Evolutionary conservation across 31 red algal species (phyloP).

Genomic region (Porphyra umbilicalis): DNA sequence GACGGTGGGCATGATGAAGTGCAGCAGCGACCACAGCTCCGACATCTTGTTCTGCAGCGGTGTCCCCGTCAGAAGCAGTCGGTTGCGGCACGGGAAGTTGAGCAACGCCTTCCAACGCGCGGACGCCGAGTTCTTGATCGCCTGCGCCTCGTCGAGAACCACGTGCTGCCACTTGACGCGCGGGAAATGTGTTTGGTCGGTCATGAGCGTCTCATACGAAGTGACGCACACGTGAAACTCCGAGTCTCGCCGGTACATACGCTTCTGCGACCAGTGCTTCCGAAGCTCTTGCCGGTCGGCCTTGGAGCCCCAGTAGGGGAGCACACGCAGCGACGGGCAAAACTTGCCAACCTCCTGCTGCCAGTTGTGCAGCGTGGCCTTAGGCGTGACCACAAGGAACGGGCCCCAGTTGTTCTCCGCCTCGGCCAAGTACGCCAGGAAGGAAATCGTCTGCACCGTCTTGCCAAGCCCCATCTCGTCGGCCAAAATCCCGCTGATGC

Average conservation of each 20-base stretch:
- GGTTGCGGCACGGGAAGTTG: conserved; percentile 79
- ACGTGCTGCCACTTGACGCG: conserved; percentile 93
- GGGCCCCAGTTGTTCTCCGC: conserved; percentile 89
- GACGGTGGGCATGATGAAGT: conserved; percentile 99
- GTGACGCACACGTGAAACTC: conserved; percentile 94
- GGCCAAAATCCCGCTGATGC: conserved; percentile 98
- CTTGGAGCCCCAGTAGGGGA: conserved; percentile 96
- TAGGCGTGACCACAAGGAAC: conserved; percentile 91
- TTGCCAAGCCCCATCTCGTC: conserved; percentile 99
- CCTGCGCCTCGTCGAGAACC: conserved; percentile 97
- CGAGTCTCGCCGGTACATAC: conserved; percentile 68
- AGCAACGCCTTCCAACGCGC: conserved; percentile 57
- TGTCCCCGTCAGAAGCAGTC: conserved; percentile 96
- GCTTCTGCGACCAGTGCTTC: conserved; percentile 84
- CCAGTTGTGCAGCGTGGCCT: conserved; percentile 95
- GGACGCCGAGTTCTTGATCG: conserved; percentile 96
- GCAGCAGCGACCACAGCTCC: conserved; percentile 98
- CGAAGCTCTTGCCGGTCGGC: conserved; percentile 76
- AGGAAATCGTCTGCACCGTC: conserved; percentile 95
- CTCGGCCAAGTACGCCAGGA: conserved; percentile 85
- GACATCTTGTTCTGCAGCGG: conserved; percentile 97
- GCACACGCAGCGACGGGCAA: conserved; percentile 64
- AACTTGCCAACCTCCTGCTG: conserved; percentile 88
- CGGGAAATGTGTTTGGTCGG: conserved; percentile 71
- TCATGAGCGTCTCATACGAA: conserved; percentile 81